Percentiles rank a stretch among this genome's conserved stretches.
Conservation (phyloP, 2,329 filamentous ascomycete species). For the Calonectria fujianensis region DNA sequence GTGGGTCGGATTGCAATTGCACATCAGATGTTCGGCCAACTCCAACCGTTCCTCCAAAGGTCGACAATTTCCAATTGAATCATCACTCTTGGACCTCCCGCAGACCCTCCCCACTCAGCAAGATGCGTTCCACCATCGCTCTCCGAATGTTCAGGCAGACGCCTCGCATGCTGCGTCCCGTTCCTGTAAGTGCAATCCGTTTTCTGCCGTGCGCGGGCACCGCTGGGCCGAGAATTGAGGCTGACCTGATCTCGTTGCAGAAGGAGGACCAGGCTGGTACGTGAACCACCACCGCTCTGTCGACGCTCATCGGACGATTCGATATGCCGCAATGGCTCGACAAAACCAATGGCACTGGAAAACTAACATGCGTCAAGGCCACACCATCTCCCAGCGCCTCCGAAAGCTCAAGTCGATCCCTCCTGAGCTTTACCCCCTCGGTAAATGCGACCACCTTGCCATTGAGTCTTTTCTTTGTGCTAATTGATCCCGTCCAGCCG, state of each 20-base stretch:
- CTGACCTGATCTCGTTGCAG: conserved; percentile 63
- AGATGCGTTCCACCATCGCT: conserved; percentile 79
- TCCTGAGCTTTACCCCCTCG: conserved; percentile 94
- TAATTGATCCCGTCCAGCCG: conserved; percentile 71
- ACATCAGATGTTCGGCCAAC: conserved; percentile 60
- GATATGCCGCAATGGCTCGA: conserved; percentile 39
- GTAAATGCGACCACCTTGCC: conserved; percentile 69
- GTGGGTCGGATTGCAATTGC: conserved; percentile 60
- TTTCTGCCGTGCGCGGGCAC: conserved; percentile 4
- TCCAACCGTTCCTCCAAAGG: conserved; percentile 56
- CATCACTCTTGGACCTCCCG: conserved; percentile 54
- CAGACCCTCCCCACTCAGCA: conserved; percentile 61
- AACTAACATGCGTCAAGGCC: conserved; percentile 75
- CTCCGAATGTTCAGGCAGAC: conserved; percentile 81
- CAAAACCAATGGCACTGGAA: conserved; percentile 43
- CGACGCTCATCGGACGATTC: conserved; percentile 42
- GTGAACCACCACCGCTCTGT: conserved; percentile 59
- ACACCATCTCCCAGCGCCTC: conserved; percentile 97
- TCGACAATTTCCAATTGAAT: conserved; percentile 59
- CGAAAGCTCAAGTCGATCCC: conserved; percentile 93
- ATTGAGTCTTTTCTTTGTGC: conserved; percentile 46
- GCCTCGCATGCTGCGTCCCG: conserved; percentile 79
- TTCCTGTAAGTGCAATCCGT: conserved; percentile 76
- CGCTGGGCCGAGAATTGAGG: conserved; percentile 40
- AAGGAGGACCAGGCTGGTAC: conserved; percentile 81